Conservation (phyloP, 768 basidiomycete genomes). For the Mycena metata region DNA sequence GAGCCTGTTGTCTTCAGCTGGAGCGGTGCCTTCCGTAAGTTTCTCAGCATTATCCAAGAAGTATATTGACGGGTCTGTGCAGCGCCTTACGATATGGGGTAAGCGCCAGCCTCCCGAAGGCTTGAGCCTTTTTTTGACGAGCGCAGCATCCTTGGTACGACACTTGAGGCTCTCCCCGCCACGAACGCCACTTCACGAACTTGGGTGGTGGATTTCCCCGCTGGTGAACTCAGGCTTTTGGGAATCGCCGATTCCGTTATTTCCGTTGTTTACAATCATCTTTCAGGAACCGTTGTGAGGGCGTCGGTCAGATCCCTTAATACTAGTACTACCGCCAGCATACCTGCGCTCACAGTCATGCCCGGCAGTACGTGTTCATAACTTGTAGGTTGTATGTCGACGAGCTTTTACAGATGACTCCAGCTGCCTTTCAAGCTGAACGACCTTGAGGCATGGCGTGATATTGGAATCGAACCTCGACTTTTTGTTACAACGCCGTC, state of each 20-base stretch:
- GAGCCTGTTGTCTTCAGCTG: slow-evolving; percentile 25
- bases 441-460: slow-evolving; percentile 19
- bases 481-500: slow-evolving; percentile 14
- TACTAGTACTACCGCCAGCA: slow-evolving; percentile 16
- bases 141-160: slow-evolving; percentile 20
- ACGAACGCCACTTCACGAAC: slow-evolving; percentile 13
- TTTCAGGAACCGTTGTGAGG: slow-evolving; percentile 26
- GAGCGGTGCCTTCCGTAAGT: slow-evolving; percentile 21
- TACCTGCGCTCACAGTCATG: slow-evolving; percentile 26
- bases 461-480: slow-evolving; percentile 18
- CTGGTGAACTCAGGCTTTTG: slow-evolving; percentile 25
- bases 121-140: slow-evolving; percentile 18
- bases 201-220: slow-evolving; percentile 27
- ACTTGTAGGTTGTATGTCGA: slow-evolving; percentile 25
- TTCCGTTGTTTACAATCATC: slow-evolving; percentile 25
- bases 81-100: slow-evolving; percentile 25
- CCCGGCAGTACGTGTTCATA: slow-evolving; percentile 25
- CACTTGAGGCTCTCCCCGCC: slow-evolving; percentile 9
- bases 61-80: slow-evolving; percentile 20
- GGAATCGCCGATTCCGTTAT: slow-evolving; percentile 16
- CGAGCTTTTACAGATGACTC: slow-evolving; percentile 26
- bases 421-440: slow-evolving; percentile 25
- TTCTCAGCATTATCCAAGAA: slow-evolving; percentile 25
- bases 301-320: slow-evolving; percentile 21
- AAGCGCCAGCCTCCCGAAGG: slow-evolving; percentile 23